Base-by-base conservation (phyloP, 1,284 basidiomycete genomes). In the Puccinia triticina region DNA sequence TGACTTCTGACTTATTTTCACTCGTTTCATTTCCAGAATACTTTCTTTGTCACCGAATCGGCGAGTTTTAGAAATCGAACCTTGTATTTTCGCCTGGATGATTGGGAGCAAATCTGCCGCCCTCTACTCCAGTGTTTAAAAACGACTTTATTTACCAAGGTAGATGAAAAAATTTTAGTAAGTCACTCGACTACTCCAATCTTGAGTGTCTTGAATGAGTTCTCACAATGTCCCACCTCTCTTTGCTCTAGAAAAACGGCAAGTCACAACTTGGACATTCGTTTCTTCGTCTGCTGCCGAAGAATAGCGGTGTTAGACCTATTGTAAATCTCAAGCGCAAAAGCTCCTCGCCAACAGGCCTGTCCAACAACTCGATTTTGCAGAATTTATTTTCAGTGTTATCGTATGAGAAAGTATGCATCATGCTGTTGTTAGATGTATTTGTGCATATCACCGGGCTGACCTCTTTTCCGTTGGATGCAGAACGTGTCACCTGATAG, bases 21-120 rank as follows among this genome's bases (percentile, higher is more conserved):
- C 18, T 32, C 43, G 32, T 43, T 73, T 83, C 61, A 1, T 23
- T 48, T 72, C 37, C 83, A 97, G 93, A 94, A 94, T 0, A 92
- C 92, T 0, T 99, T 98, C 88, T 98, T 98, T 86, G 90, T 94
- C 59, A 99, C 97, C 0, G 95, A 99, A 84, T 94, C 96, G 0
- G 92, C 93, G 7, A 92, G 92, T 1, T 95, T 93, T 84, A 90
- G 92, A n/a, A 94, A 96, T 84, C 91, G 91, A 75, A 90, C 95
- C 0, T 88, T 98, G 0, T 99, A 96, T 87, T 99, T 97, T 86
- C 91, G 94, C 11, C 95, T 98, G 82, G 94, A 96, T 82, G 95
- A 96, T 84, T 99, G 97, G 97, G 89, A 90, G n/a, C 88, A 88
- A 1, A 89, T 98, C 5, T 95, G 94, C 79, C 88, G 89, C 1